Conservation (phyloP, 2,329 filamentous ascomycete genomes). For the Hymenoscyphus fraxineus region DNA sequence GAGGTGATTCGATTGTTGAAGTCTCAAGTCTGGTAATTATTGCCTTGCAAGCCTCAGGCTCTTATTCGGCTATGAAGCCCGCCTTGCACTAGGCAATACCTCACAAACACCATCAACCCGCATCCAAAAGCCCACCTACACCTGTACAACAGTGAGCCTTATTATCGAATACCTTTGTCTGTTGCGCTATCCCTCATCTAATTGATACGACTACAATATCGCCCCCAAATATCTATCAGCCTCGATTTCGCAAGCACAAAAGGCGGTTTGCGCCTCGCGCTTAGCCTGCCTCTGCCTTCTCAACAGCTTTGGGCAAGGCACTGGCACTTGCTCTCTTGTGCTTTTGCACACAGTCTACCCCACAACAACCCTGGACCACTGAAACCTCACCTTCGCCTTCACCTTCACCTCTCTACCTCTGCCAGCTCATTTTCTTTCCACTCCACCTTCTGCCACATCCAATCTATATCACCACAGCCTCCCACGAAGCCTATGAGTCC, state of each 20-base stretch:
- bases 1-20: no score
- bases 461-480: neutral
- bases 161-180: neutral
- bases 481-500: constrained; percentile 6
- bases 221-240: neutral
- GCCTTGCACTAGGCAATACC: neutral
- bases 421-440: neutral
- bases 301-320: constrained; percentile 11
- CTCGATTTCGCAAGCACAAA: constrained; percentile 13
- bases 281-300: constrained; percentile 19
- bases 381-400: neutral
- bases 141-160: neutral
- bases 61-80: neutral
- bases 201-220: neutral
- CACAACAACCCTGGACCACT: neutral
- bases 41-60: neutral
- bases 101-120: neutral
- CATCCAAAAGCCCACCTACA: constrained; percentile 1
- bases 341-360: neutral
- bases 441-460: neutral
- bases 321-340: neutral
- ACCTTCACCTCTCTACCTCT: neutral
- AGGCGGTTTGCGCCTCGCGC: constrained; percentile 23
- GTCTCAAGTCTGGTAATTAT: no score
- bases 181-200: neutral